Evolutionary conservation across 768 basidiomycete genomes (phyloP), one percentile per base, ranked within the genome.

Genomic region (Phaeotremella skinneri): DNA sequence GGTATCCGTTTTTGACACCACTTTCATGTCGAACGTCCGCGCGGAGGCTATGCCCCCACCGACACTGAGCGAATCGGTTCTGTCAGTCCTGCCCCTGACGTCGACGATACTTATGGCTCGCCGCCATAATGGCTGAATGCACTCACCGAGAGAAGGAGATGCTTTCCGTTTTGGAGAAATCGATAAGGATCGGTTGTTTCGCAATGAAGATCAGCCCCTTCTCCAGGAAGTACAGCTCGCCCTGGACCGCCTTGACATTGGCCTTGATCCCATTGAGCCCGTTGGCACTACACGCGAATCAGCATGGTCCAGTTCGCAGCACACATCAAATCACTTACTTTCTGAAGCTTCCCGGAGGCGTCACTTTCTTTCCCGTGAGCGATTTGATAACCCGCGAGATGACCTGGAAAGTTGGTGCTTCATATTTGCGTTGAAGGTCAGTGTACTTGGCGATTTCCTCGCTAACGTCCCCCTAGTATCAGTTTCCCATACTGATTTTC

Each of bases 171-270:
- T 96, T 91, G 53, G 84, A 83, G 63, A 93, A 85, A 67, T 94
- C 90, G 68, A 97, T 83, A 70, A 96, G 86, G 31, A 85, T 85
- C 0, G 96, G 94, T 65, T 89, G 87, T 78, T 98, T 97, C 56
- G 94, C 92, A 61, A 98, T 91, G 80, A 98, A 98, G 79, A 99
- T 91, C 49, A 99, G 83, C 76, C 88, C 90, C 83, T 97, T 97
- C 71, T 98, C 96, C 63, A 99, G 86, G 82, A 98, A 84, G 83
- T 96, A 98, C 30, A 99, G 85, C 75, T 97, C 92, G 60, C 96
- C 96, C 77, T 94, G 91, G 2, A 89, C 83, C 43, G 96, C 96
- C 79, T 98, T 98, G 67, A 98, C 82, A 76, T 97, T 96, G 68
- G 91, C 91, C 79, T 98, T 98, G 79, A 99, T 87, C n/a, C 91